Base-by-base conservation (phyloP, 139 green algal species). In the Raphidocelis subcapitata region DNA sequence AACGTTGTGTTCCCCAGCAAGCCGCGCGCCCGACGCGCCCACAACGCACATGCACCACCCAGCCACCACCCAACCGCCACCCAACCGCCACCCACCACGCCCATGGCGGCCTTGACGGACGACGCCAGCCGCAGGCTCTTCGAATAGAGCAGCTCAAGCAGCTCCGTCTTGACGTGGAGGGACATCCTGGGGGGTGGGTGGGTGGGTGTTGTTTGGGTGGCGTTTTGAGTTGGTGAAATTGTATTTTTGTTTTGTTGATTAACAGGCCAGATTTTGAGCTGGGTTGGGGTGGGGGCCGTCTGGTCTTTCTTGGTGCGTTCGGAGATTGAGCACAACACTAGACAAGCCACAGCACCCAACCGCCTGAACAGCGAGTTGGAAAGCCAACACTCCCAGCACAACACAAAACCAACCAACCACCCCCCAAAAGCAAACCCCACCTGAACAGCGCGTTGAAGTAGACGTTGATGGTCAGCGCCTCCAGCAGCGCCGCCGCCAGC, bases 371-470 rank as follows among this genome's bases (percentile, higher is more conserved):
- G 47, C 47, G 18, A 56, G 47, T 15, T 18, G 47, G 47, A n/a
- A 18, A 56, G 47, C 16, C 16, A 15, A 18, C n/a, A n/a, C n/a
- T n/a, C n/a, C n/a, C n/a, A n/a, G 41, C 41, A 49, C 41, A 55
- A 44, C 49, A 14, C n/a, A 62, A 16, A 61, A 14, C 62, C 24
- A 47, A 14, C 3, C 31, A n/a, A 41, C 47, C 47, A 62, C 24
- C 5, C 47, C 14, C 52, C 8, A 5, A 5, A 16, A 44, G 8
- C 5, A 21, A 59, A 21, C 28, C 20, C 4, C 72, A 31, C 60
- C 90, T 79, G 85, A 92, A 96, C 5, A 96, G 75, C 10, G 82
- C 79, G 76, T 97, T 86, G 80, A 95, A 97, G 84, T 95, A 97
- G 21, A 67, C 69, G 60, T 97, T 97, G 33, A 95, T 73, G 3